phyloP scores from a whole-genome alignment of 495 filamentous ascomycete species.

The Stereocaulon alpinum region DNA sequence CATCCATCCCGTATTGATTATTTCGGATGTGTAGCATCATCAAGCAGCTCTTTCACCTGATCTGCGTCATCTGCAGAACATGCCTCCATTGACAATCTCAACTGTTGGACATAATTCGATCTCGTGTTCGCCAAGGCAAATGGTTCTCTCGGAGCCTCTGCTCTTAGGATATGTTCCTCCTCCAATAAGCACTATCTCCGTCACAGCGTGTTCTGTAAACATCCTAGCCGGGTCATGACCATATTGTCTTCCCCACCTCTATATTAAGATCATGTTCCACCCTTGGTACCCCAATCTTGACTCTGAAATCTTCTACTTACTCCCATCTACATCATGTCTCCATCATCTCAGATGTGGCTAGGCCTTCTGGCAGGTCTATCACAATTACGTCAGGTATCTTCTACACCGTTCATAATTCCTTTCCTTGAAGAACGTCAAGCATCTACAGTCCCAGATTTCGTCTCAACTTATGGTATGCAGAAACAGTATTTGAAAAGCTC shows the following conservation, averaged over 20 bases:
- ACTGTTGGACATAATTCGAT: not conserved
- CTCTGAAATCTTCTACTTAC: not conserved
- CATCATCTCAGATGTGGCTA: not conserved
- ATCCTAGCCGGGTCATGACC: not conserved
- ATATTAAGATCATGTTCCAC: not conserved
- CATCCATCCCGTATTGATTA: not conserved
- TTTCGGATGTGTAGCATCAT: constrained; percentile 9
- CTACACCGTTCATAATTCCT: not conserved
- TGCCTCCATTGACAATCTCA: not conserved
- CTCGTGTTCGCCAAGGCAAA: constrained; percentile 4
- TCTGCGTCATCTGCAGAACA: not conserved
- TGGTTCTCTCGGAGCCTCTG: not conserved
- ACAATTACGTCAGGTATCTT: not conserved
- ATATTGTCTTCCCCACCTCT: not conserved
- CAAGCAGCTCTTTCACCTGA: constrained; percentile 3
- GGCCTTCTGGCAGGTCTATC: constrained; percentile 6
- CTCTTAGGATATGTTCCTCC: not conserved
- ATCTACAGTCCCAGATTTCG: constrained; percentile 17
- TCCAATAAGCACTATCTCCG: not conserved
- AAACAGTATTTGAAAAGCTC: not conserved
- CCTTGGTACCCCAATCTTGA: not conserved
- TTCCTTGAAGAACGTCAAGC: constrained; percentile 14
- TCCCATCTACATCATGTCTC: not conserved
- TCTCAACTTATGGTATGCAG: constrained; percentile 21
- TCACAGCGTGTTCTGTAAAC: not conserved